Conservation (phyloP, 2,329 filamentous ascomycete species). For the Beauveria brongniartii region DNA sequence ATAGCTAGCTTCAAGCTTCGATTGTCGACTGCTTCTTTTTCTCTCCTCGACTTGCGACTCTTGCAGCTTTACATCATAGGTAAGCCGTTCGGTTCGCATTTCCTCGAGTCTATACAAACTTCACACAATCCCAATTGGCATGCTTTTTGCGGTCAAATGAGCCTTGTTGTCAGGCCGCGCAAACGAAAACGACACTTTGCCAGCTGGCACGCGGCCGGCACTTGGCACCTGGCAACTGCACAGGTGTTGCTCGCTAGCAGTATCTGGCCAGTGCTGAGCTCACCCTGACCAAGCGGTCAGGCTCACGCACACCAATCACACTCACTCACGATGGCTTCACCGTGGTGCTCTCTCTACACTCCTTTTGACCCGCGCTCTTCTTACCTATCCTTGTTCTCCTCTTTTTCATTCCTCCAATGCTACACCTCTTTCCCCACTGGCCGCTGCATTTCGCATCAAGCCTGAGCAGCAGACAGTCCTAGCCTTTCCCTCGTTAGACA, state of each 20-base stretch:
- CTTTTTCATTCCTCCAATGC: not conserved
- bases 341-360: not conserved
- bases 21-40: not conserved
- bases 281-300: slow-evolving; percentile 5
- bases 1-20: not conserved
- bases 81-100: not conserved
- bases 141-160: not conserved
- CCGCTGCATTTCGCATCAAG: not conserved
- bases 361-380: not conserved
- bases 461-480: not conserved
- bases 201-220: slow-evolving; percentile 1
- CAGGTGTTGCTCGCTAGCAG: not conserved
- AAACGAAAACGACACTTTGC: not conserved
- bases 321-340: slow-evolving; percentile 10
- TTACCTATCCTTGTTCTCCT: not conserved
- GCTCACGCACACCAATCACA: not conserved
- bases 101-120: not conserved
- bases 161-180: not conserved
- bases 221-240: not conserved
- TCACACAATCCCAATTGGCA: not conserved
- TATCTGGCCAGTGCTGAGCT: not conserved
- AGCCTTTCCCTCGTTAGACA: slow-evolving; percentile 3
- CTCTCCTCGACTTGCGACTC: not conserved
- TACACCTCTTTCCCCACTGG: not conserved
- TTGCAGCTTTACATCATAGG: not conserved